Evolutionary conservation across 2,329 filamentous ascomycete genomes (phyloP).

Genomic region (Colletotrichum filicis): DNA sequence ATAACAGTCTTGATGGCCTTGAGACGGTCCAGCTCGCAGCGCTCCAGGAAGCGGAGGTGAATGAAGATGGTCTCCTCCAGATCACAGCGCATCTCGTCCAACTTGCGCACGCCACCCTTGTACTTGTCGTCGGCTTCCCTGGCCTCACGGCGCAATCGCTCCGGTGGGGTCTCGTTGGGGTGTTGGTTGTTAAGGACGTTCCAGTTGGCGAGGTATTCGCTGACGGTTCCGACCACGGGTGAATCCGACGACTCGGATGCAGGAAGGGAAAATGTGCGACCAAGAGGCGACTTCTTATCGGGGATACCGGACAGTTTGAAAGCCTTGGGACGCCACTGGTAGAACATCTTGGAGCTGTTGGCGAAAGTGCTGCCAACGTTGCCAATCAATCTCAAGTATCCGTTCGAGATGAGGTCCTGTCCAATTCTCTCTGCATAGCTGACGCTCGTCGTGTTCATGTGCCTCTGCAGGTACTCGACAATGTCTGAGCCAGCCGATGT

Average conservation of each 20-base stretch:
- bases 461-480: slow-evolving; percentile 91
- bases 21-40: slow-evolving; percentile 93
- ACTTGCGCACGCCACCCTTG: slow-evolving; percentile 84
- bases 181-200: slow-evolving; percentile 90
- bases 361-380: slow-evolving; percentile 96
- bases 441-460: slow-evolving; percentile 85
- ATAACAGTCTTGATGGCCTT: slow-evolving; percentile 99
- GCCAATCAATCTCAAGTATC: slow-evolving; percentile 89
- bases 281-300: slow-evolving; percentile 82
- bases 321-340: slow-evolving; percentile 94
- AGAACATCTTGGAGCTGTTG: slow-evolving; percentile 97
- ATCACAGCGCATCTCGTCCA: slow-evolving; percentile 91
- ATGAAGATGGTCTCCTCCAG: slow-evolving; percentile 95
- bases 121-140: slow-evolving; percentile 93
- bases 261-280: slow-evolving; percentile 79
- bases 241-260: slow-evolving; percentile 72
- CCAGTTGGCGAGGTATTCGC: slow-evolving; percentile 92
- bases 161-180: slow-evolving; percentile 92
- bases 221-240: slow-evolving; percentile 82
- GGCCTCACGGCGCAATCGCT: slow-evolving; percentile 89
- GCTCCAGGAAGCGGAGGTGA: slow-evolving; percentile 95
- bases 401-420: slow-evolving; percentile 88
- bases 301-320: slow-evolving; percentile 90
- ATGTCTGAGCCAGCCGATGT: slow-evolving; percentile 93
- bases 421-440: slow-evolving; percentile 95